phyloP scores from a whole-genome alignment of 805 yeast genomes.

The Myxozyma nipponensis region DNA sequence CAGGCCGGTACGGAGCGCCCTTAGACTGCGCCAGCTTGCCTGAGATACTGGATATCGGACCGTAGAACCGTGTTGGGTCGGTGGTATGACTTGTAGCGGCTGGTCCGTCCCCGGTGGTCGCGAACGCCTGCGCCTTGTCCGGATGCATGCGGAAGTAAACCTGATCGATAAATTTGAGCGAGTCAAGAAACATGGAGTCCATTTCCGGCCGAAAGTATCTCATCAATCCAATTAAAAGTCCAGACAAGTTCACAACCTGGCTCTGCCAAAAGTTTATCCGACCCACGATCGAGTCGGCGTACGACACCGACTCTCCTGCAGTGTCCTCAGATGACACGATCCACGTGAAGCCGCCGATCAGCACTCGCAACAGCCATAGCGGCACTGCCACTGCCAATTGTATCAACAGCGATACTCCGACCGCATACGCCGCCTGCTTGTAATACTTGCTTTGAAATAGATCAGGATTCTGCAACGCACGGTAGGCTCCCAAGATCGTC shows the following conservation, averaged over 20 bases:
- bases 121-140: constrained; percentile 17
- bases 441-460: constrained; percentile 40
- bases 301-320: not conserved
- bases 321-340: not conserved
- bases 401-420: constrained; percentile 40
- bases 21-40: not conserved
- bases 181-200: constrained; percentile 42
- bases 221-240: constrained; percentile 41
- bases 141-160: constrained; percentile 44
- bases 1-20: not conserved
- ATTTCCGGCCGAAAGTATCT: constrained; percentile 41
- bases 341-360: constrained; percentile 1
- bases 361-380: constrained; percentile 2
- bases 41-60: constrained; percentile 8
- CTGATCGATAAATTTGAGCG: constrained; percentile 42
- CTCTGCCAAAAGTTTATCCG: constrained; percentile 40
- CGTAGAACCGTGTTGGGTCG: constrained; percentile 14
- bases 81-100: not conserved
- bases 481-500: constrained; percentile 47
- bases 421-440: constrained; percentile 38
- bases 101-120: no score
- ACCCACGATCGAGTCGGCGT: constrained; percentile 29
- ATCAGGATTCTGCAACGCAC: constrained; percentile 46
- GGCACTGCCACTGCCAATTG: constrained; percentile 33
- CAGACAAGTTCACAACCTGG: constrained; percentile 42